Evolutionary conservation across 2,329 filamentous ascomycete genomes (phyloP), one percentile per base, ranked within the genome.

Genomic region (Trichoderma arundinaceum): DNA sequence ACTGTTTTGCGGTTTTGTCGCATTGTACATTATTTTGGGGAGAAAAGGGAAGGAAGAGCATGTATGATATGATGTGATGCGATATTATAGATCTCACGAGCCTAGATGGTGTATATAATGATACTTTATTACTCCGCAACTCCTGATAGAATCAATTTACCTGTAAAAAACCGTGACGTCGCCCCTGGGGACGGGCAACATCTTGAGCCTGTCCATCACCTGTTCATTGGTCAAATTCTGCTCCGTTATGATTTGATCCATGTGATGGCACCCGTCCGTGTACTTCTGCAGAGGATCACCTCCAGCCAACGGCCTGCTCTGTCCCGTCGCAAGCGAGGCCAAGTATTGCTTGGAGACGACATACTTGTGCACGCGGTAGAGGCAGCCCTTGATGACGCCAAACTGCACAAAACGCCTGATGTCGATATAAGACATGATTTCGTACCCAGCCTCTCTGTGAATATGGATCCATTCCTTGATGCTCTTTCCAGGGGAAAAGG

Each of bases 291-390:
- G 72, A 32, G 83, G 83, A 67, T 86, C 83, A 3, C 78, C 79
- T 9, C 77, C 78, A 2, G 74, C 71, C 28, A 72, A 66, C 1
- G 80, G 77, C 28, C 77, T 74, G 44, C 81, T 81, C 72, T 84
- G 80, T 1, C 85, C 86, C 44, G 84, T 83, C 1, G 85, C 86
- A 63, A 88, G 74, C 2, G 80, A 79, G 7, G 84, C 81, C 22
- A 90, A 77, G 71, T 88, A 86, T 74, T 87, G 84, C 72, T 87
- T 87, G 4, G 85, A 88, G 1, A 96, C 86, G 33, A 92, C 91
- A 75, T 96, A 96, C 76, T 95, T 96, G 79, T 98, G 92, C 46
- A 97, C 90, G 39, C 95, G 88, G 77, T 97, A 97, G 28, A 99
- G 80, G 71, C 96, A 91, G 15, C 94, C 94, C 79, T 98, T 98